Evolutionary conservation across 2,329 filamentous ascomycete genomes (phyloP).

Genomic region (Alternaria sp.): DNA sequence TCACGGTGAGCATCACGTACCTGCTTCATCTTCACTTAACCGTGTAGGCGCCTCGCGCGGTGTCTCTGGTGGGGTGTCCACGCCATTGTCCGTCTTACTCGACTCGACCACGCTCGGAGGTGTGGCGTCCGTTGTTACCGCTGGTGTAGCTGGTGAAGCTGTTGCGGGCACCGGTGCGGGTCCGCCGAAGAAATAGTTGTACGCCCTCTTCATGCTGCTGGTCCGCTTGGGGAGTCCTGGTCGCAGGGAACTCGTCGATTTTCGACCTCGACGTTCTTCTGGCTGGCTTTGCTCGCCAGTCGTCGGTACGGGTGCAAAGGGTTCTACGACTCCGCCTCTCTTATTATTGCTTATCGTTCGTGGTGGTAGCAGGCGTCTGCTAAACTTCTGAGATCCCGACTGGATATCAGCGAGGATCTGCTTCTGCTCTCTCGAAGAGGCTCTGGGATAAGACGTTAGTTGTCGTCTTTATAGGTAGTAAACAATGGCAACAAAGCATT

Average conservation of each 20-base stretch:
- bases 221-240: conserved; percentile 48
- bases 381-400: conserved; percentile 48
- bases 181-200: conserved; percentile 52
- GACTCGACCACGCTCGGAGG: conserved; percentile 31
- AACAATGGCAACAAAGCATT: conserved; percentile 13
- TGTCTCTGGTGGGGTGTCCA: conserved; percentile 48
- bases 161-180: conserved; percentile 30
- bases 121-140: conserved; percentile 34
- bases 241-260: conserved; percentile 40
- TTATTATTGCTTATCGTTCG: conserved; percentile 32
- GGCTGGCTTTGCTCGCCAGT: conserved; percentile 34
- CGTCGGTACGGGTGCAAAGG: conserved; percentile 41
- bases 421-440: conserved; percentile 48
- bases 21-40: conserved; percentile 24
- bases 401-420: conserved; percentile 51
- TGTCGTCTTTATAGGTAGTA: neutral
- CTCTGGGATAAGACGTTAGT: conserved; percentile 35
- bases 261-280: conserved; percentile 45
- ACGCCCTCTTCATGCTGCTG: conserved; percentile 52
- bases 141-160: conserved; percentile 38
- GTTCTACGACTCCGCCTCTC: conserved; percentile 35
- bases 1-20: conserved; percentile 22
- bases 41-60: conserved; percentile 30
- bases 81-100: conserved; percentile 32
- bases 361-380: conserved; percentile 39